Conservation (phyloP, 2,329 filamentous ascomycete species). For the Taxawa tesnikishii region DNA sequence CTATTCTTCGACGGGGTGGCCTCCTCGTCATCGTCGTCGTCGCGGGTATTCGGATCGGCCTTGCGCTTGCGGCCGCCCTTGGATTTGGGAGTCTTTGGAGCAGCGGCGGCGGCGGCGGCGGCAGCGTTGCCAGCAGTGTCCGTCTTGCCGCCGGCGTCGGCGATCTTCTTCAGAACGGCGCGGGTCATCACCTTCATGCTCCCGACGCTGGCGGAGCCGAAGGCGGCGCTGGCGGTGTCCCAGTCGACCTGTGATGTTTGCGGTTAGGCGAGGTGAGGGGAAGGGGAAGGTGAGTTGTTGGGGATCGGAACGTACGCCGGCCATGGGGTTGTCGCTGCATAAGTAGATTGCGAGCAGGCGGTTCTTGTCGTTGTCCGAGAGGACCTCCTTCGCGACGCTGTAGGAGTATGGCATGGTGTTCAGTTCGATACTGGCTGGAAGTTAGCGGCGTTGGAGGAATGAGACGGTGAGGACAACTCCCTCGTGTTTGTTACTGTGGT, state of each 20-base stretch:
- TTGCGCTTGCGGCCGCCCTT: conserved; percentile 6
- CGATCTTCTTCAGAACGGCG: conserved; percentile 17
- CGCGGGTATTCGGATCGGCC: conserved; percentile 3
- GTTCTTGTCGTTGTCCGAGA: conserved; percentile 17
- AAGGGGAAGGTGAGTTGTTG: neutral
- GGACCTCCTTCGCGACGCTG: conserved; percentile 11
- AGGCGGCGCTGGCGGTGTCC: conserved; percentile 15
- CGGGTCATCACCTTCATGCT: conserved; percentile 13
- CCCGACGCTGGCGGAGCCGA: conserved; percentile 12
- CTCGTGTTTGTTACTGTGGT: no score
- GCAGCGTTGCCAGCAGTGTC: conserved; percentile 12
- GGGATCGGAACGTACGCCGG: conserved; percentile 6
- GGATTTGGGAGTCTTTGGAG: conserved; percentile 3
- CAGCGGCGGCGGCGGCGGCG: neutral
- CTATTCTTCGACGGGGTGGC: neutral
- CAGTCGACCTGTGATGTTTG: conserved; percentile 14
- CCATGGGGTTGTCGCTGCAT: conserved; percentile 9
- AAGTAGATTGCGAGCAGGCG: conserved; percentile 16
- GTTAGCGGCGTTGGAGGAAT: no score
- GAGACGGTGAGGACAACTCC: no score
- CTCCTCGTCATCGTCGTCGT: conserved; percentile 7
- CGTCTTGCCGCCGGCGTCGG: neutral
- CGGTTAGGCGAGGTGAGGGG: neutral
- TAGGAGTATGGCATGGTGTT: conserved; percentile 15
- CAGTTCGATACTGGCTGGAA: neutral